Base-by-base conservation (phyloP, 75 land plant species). In the Sequoia sempervirens region DNA sequence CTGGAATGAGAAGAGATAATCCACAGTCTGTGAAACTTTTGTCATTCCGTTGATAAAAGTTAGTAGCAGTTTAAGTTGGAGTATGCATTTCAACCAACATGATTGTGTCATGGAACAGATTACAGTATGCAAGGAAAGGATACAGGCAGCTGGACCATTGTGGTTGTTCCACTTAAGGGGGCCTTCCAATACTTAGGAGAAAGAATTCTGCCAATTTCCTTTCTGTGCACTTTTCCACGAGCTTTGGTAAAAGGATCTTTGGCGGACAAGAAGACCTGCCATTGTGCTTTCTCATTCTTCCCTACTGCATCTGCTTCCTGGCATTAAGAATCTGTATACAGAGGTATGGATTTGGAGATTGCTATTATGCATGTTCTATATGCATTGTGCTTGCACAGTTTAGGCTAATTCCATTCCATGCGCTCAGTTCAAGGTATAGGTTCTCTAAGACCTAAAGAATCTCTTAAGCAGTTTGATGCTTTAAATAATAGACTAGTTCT, bases 1-100 rank as follows among this genome's bases (percentile, higher is more conserved):
- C 83, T 3, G 85, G 85, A 28, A 80, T 26, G 50, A 80, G 85
- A 81, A 53, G 72, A 52, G 85, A 84, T 58, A 52, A 37, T 52
- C 84, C 83, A 34, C 36, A 41, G 13, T 84, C 86, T 37, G 86
- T 85, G 23, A 72, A 41, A 14, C 72, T 54, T 53, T 54, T 81
- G 50, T 52, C 40, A 32, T n/a, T 32, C 32, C 15, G 36, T 5
- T 30, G 72, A 28, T 69, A 30, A 69, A 69, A 69, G 15, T 52
- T 20, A 14, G n/a, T n/a, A 76, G 45, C 45, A 40, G 79, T 76
- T 32, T 40, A 43, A 43, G 13, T 69, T 69, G 72, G 36, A 32
- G 34, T 70, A 70, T 32, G 36, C 73, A 8, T 8, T 30, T 70
- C 73, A 70, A 28, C 73, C 36, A 30, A 11, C 73, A 70, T 70